Evolutionary conservation across 2,329 filamentous ascomycete species (phyloP).

Genomic region (Claviceps arundinis): DNA sequence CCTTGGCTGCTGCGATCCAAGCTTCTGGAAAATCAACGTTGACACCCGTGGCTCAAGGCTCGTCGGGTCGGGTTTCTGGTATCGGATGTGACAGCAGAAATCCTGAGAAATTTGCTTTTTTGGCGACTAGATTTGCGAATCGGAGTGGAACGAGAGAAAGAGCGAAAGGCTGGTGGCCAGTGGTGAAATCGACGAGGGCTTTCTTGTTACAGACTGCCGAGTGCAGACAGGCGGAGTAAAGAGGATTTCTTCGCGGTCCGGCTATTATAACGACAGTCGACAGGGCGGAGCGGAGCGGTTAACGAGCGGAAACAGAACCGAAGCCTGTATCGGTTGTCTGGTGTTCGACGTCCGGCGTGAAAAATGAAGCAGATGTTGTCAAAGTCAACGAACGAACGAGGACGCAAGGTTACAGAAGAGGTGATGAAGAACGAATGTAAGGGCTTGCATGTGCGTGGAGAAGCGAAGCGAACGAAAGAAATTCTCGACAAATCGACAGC

Average conservation of each 20-base stretch:
- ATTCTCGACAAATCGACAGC: not conserved
- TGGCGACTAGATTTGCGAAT: not conserved
- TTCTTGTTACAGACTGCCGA: not conserved
- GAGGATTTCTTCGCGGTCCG: not conserved
- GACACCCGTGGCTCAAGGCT: not conserved
- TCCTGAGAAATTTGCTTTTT: not conserved
- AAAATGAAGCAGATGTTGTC: not conserved
- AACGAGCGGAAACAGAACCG: not conserved
- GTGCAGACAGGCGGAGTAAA: not conserved
- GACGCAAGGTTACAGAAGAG: not conserved
- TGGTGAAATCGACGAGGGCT: not conserved
- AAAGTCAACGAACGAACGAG: not conserved
- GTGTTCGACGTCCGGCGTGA: constrained; percentile 3
- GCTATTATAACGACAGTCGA: constrained; percentile 1
- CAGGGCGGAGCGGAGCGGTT: not conserved
- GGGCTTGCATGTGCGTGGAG: not conserved
- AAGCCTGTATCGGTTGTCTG: not conserved
- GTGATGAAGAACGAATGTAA: not conserved
- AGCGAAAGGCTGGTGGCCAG: not conserved
- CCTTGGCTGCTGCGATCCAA: not conserved
- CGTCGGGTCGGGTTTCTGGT: not conserved
- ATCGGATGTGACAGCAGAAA: not conserved
- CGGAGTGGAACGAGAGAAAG: not conserved
- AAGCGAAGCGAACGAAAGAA: not conserved
- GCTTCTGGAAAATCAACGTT: not conserved